Conservation (phyloP, 2,329 filamentous ascomycete genomes). For the Fusarium bulbicola region DNA sequence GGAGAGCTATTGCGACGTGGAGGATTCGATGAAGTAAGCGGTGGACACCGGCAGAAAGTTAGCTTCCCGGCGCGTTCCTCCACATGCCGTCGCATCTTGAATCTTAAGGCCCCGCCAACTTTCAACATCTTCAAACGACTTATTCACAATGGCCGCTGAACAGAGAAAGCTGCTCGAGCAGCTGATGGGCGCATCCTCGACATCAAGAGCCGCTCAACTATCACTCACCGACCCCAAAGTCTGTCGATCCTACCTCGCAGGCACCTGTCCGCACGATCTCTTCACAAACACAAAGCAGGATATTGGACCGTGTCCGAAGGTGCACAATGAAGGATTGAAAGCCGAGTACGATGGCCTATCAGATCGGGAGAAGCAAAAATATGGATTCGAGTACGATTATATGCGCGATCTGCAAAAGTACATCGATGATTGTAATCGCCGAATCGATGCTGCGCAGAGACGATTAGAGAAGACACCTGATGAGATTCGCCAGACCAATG, state of each 20-base stretch:
- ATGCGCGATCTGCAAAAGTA: conserved; percentile 95
- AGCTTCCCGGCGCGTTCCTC: conserved; percentile 35
- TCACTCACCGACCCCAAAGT: conserved; percentile 92
- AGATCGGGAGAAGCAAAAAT: conserved; percentile 75
- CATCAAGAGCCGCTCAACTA: conserved; percentile 80
- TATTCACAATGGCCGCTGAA: conserved; percentile 79
- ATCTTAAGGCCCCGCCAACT: conserved; percentile 35
- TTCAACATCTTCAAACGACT: conserved; percentile 10
- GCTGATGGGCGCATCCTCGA: conserved; percentile 81
- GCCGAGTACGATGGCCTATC: conserved; percentile 83
- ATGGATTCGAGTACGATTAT: conserved; percentile 97
- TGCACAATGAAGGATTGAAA: conserved; percentile 89
- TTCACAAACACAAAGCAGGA: conserved; percentile 99
- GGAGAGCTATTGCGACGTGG: conserved; percentile 40
- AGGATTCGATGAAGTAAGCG: conserved; percentile 34
- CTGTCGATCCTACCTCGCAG: conserved; percentile 92
- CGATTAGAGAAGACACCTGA: conserved; percentile 96
- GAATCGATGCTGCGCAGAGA: conserved; percentile 90
- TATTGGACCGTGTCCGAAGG: conserved; percentile 85
- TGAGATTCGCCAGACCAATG: conserved; percentile 95
- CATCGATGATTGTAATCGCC: conserved; percentile 94
- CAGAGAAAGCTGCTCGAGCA: conserved; percentile 99
- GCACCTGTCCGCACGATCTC: conserved; percentile 96
- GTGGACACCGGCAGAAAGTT: conserved; percentile 40
- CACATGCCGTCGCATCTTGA: conserved; percentile 38